Percentiles rank a stretch among this genome's conserved stretches.
Conservation (phyloP, 108 stramenopile species). For the Nitzschia inconspicua region DNA sequence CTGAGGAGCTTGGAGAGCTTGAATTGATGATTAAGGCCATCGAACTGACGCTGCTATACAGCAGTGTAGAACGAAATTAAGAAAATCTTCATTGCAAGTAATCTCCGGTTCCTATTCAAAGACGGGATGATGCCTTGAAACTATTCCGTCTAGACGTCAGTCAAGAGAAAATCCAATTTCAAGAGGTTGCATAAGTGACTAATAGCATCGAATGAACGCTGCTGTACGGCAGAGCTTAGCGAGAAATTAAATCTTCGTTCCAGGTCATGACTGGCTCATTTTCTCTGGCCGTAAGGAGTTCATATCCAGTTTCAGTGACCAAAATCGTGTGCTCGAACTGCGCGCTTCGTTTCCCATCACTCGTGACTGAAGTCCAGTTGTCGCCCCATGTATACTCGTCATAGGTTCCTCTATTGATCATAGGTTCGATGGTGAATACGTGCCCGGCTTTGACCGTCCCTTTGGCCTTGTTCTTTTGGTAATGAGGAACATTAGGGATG, state of each 20-base stretch:
- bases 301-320: conserved; percentile 93
- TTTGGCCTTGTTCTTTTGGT: conserved; percentile 92
- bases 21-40: too few species aligned
- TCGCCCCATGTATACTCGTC: conserved; percentile 91
- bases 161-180: too few species aligned
- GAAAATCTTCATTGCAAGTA: too few species aligned
- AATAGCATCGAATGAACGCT: too few species aligned
- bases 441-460: conserved; percentile 94
- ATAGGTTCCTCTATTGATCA: conserved; percentile 91
- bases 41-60: too few species aligned
- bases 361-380: conserved; percentile 96
- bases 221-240: too few species aligned
- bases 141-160: too few species aligned
- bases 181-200: too few species aligned
- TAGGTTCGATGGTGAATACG: conserved; percentile 99
- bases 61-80: too few species aligned
- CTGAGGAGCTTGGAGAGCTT: too few species aligned
- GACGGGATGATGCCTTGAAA: too few species aligned
- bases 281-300: conserved; percentile 90
- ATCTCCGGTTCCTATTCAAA: too few species aligned
- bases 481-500: conserved; percentile 95
- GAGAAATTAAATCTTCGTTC: conserved; percentile 47
- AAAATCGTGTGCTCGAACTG: conserved; percentile 97
- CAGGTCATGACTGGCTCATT: conserved; percentile 90
- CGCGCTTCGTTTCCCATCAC: conserved; percentile 79